Evolutionary conservation across 805 yeast species (phyloP).

Genomic region (Starmerella cellae): DNA sequence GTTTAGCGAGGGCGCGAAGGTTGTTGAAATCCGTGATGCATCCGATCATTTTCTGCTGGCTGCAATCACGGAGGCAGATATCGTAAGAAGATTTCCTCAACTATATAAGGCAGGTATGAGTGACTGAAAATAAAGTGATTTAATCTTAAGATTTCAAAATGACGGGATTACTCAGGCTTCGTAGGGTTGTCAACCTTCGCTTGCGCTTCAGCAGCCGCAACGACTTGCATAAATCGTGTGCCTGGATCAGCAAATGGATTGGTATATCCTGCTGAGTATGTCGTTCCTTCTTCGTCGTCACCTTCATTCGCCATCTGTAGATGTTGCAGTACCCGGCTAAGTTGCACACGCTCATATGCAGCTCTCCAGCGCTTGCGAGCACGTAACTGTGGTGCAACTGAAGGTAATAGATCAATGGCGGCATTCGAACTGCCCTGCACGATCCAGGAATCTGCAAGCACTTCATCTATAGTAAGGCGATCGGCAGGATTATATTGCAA

Average conservation of each 20-base stretch:
- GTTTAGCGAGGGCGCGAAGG: not conserved
- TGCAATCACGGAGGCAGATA: not conserved
- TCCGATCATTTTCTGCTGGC: not conserved
- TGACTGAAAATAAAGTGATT: no score
- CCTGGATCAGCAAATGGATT: conserved; percentile 2
- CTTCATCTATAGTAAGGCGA: conserved; percentile 67
- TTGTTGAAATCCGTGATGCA: conserved; percentile 1
- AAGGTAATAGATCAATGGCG: conserved; percentile 61
- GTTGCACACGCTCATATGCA: conserved; percentile 71
- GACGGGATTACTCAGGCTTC: no score
- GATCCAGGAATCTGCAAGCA: conserved; percentile 77
- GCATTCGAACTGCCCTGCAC: conserved; percentile 32
- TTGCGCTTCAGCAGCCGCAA: conserved; percentile 17
- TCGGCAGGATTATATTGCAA: conserved; percentile 61
- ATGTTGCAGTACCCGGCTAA: conserved; percentile 64
- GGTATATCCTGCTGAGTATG: not conserved
- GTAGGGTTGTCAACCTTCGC: conserved; percentile 9
- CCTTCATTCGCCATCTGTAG: conserved; percentile 42
- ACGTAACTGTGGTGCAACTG: conserved; percentile 64
- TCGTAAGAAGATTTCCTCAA: not conserved
- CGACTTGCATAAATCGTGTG: conserved; percentile 16
- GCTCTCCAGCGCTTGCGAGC: conserved; percentile 74
- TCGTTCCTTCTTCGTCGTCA: conserved; percentile 30
- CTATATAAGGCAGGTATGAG: not conserved
- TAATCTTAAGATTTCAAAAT: no score